These are phyloP conservation scores for Coemansia sp. DNA, from an alignment of 192 early-diverging fungal genomes.

Conservation along the genomic window DNA sequence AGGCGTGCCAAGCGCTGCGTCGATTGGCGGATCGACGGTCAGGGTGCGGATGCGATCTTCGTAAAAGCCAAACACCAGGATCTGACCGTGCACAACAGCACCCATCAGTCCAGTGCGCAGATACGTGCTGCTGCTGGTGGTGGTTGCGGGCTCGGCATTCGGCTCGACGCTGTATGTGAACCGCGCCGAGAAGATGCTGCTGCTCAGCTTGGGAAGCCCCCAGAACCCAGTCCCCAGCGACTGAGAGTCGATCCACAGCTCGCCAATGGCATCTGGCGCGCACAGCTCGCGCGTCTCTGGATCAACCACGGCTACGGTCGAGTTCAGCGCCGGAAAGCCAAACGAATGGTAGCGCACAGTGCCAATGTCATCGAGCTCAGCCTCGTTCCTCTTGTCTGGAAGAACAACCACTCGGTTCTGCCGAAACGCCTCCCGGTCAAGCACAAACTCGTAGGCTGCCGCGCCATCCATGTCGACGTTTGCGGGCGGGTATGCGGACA, in stretches of 20 bases:
- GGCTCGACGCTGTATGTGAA: conserved; percentile 26
- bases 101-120: conserved; percentile 79
- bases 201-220: conserved; percentile 73
- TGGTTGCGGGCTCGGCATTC: conserved; percentile 8
- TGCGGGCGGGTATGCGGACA: conserved; percentile 19
- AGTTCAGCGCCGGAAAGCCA: conserved; percentile 43
- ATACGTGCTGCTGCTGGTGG: conserved; percentile 59
- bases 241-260: conserved; percentile 83
- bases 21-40: conserved; percentile 17
- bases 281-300: conserved; percentile 78
- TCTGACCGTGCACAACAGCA: conserved; percentile 65
- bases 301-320: conserved; percentile 78
- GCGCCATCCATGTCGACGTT: neutral
- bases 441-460: conserved; percentile 58
- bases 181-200: conserved; percentile 74
- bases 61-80: conserved; percentile 76
- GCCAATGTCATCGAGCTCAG: conserved; percentile 30
- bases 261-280: conserved; percentile 73
- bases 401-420: conserved; percentile 64
- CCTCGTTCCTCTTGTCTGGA: conserved; percentile 32
- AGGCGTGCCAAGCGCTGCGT: neutral
- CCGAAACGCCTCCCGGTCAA: conserved; percentile 68
- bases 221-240: conserved; percentile 76
- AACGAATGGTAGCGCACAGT: conserved; percentile 51
- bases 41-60: conserved; percentile 74